phyloP scores from a whole-genome alignment of 2,329 filamentous ascomycete species.

The Diaporthe ilicicola region DNA sequence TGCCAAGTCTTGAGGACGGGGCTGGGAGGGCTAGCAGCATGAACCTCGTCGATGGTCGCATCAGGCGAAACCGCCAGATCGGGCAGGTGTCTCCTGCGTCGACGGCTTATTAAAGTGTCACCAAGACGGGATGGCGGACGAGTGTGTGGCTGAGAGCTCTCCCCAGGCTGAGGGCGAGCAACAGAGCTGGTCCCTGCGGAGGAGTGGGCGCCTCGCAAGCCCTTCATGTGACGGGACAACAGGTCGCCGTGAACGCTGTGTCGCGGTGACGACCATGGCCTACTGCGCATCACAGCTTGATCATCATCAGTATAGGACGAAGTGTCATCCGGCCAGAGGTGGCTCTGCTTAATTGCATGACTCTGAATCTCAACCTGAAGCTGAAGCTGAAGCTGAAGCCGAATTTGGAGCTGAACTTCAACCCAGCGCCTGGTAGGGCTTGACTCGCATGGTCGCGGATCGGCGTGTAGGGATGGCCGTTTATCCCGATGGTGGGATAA shows the following conservation, averaged over 20 bases:
- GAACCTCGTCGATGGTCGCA: not conserved
- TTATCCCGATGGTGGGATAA: not conserved
- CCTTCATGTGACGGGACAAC: not conserved
- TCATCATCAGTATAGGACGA: not conserved
- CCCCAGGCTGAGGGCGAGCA: not conserved
- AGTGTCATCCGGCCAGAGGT: not conserved
- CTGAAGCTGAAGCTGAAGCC: not conserved
- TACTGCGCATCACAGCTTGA: not conserved
- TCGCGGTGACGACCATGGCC: not conserved
- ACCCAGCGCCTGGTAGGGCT: not conserved
- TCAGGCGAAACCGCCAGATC: slow-evolving; percentile 7
- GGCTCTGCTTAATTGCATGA: not conserved
- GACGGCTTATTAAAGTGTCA: not conserved
- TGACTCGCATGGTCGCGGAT: not conserved
- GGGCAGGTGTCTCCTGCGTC: not conserved
- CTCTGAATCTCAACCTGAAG: not conserved
- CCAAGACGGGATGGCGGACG: not conserved
- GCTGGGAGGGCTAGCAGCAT: not conserved
- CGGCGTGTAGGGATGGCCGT: not conserved
- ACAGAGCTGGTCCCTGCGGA: not conserved
- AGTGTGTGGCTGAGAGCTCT: slow-evolving; percentile 1
- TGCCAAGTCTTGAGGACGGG: not conserved
- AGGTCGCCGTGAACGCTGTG: not conserved
- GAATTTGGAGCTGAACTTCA: not conserved
- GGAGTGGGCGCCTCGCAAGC: not conserved